Evolutionary conservation across 2,329 filamentous ascomycete genomes (phyloP).

Genomic region (Hypoxylon sp.): DNA sequence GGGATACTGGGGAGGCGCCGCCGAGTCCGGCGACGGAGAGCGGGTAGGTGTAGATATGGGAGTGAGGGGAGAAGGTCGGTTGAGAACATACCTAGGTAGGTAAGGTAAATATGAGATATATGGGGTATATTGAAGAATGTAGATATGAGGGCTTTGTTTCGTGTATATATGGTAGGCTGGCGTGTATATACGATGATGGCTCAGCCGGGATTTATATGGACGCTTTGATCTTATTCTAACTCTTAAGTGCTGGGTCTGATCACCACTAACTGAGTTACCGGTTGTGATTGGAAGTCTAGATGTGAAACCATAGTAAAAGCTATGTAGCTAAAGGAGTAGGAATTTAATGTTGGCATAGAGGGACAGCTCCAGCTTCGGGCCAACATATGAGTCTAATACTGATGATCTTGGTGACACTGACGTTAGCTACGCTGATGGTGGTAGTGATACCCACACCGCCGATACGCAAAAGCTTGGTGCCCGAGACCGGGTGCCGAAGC

Average conservation of each 20-base stretch:
- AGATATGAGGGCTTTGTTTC: conserved; percentile 15
- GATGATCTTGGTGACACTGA: background rate
- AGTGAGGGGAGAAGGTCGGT: background rate
- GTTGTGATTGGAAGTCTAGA: background rate
- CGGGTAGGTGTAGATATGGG: conserved; percentile 3
- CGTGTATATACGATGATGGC: conserved; percentile 8
- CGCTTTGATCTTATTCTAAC: conserved; percentile 11
- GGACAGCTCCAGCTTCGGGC: background rate
- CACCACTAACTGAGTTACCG: background rate
- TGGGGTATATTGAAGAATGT: conserved; percentile 5
- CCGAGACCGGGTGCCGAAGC: too few relatives aligned
- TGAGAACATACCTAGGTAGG: too few relatives aligned
- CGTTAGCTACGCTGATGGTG: background rate
- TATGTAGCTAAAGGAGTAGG: background rate
- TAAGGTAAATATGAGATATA: background rate
- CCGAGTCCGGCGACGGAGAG: conserved; percentile 68
- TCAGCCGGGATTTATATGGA: background rate
- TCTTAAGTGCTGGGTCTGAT: background rate
- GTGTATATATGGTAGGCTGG: conserved; percentile 4
- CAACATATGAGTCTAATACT: background rate
- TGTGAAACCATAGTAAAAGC: background rate
- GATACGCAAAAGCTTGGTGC: too few relatives aligned
- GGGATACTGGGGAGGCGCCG: conserved; percentile 72
- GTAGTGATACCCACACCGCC: background rate
- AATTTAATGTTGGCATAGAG: background rate